phyloP scores from a whole-genome alignment of 805 yeast genomes.

The Lipomyces lipofer region DNA sequence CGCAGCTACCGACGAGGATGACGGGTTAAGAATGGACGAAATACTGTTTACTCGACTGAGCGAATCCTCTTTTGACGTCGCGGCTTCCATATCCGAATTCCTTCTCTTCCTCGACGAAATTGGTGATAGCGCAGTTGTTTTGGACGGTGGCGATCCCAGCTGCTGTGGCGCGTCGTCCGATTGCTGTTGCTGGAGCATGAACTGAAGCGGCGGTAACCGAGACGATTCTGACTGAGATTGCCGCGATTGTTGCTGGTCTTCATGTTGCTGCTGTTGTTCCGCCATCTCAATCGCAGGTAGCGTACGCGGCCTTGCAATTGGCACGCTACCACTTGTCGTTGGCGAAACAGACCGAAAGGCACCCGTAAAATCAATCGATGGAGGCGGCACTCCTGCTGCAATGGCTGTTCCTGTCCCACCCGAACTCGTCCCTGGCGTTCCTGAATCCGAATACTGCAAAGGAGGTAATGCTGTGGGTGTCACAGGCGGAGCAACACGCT shows the following conservation, averaged over 20 bases:
- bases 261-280: neutral
- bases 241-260: neutral
- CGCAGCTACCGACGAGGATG: neutral
- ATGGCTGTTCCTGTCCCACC: neutral
- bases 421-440: too few species aligned
- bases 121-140: conserved; percentile 6
- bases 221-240: conserved; percentile 10
- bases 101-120: conserved; percentile 3
- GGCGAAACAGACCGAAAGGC: conserved; percentile 36
- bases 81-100: conserved; percentile 4
- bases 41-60: conserved; percentile 22
- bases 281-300: neutral
- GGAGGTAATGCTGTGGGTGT: conserved; percentile 24
- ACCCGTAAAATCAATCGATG: conserved; percentile 44
- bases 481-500: conserved; percentile 45
- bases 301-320: neutral
- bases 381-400: conserved; percentile 15
- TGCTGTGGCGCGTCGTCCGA: neutral
- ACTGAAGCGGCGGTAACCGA: conserved; percentile 22
- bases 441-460: conserved; percentile 4
- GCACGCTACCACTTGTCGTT: conserved; percentile 11
- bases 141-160: conserved; percentile 6
- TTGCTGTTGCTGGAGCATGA: neutral
- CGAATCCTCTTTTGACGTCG: neutral
- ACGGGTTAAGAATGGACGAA: conserved; percentile 28